These are phyloP conservation scores for Carnegiea gigantea DNA, from an alignment of 179 eudicot species.

Conservation along the genomic window DNA sequence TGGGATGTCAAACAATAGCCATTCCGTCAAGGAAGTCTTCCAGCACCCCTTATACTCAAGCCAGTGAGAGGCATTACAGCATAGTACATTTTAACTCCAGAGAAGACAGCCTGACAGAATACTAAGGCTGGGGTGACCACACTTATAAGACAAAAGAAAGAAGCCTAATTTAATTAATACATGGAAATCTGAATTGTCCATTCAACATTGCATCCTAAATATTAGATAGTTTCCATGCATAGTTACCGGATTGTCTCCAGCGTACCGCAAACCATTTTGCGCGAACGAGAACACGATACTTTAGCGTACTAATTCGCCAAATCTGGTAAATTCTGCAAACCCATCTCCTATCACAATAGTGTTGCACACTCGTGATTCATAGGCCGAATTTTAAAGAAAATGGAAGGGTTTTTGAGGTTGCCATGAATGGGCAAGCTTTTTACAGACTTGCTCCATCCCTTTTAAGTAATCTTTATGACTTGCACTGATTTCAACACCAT, in stretches of 20 bases:
- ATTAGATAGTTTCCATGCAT: not conserved
- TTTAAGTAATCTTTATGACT: not conserved
- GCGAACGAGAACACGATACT: too few species aligned
- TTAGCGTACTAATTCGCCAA: too few species aligned
- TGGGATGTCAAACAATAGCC: not conserved
- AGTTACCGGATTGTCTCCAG: too few species aligned
- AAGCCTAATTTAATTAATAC: not conserved
- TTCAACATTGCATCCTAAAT: not conserved
- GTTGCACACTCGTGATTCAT: too few species aligned
- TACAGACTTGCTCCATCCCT: not conserved
- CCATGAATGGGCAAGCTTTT: too few species aligned
- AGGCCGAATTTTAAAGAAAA: too few species aligned
- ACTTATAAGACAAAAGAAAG: not conserved
- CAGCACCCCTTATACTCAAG: not conserved
- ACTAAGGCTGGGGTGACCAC: not conserved
- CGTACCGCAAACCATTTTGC: too few species aligned
- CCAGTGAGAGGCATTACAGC: not conserved
- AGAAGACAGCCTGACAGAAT: not conserved
- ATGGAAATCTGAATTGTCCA: not conserved
- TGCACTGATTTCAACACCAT: not conserved
- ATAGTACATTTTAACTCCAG: not conserved
- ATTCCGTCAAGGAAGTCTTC: not conserved
- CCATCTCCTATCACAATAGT: too few species aligned
- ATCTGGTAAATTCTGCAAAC: too few species aligned
- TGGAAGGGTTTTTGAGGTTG: too few species aligned